Percentiles rank a stretch among this genome's conserved stretches.
These are phyloP conservation scores for Termitomyces sp. DNA, from an alignment of 768 basidiomycete species.

Conservation along the genomic window DNA sequence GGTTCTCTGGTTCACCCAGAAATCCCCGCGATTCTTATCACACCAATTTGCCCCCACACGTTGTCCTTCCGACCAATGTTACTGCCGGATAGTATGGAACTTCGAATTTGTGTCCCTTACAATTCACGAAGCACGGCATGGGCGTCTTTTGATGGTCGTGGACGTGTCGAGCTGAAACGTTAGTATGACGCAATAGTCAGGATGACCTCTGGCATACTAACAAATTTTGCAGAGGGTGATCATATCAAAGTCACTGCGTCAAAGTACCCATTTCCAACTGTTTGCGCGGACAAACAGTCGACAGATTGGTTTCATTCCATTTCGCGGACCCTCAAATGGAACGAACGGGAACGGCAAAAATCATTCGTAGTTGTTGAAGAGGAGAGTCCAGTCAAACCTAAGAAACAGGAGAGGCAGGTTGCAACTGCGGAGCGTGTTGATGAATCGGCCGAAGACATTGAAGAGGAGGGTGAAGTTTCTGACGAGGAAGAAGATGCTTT, in stretches of 20 bases:
- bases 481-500: conserved; percentile 60
- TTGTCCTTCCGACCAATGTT: conserved; percentile 99
- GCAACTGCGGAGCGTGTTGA: conserved; percentile 12
- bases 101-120: conserved; percentile 98
- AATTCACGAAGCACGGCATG: conserved; percentile 98
- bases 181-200: conserved; percentile 25
- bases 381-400: conserved; percentile 56
- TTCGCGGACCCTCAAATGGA: conserved; percentile 96
- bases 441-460: conserved; percentile 17
- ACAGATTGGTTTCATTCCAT: conserved; percentile 99
- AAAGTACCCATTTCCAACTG: conserved; percentile 96
- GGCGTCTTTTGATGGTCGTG: conserved; percentile 98
- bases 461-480: conserved; percentile 45
- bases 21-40: conserved; percentile 93
- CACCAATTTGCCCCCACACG: conserved; percentile 97
- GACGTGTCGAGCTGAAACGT: conserved; percentile 95
- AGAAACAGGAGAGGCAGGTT: conserved; percentile 15
- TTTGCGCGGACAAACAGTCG: conserved; percentile 96
- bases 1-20: conserved; percentile 98
- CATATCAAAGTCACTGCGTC: conserved; percentile 98
- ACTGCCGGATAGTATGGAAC: conserved; percentile 96
- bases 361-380: conserved; percentile 98
- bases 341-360: conserved; percentile 97
- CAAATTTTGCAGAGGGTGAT: conserved; percentile 74
- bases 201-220: conserved; percentile 8